Evolutionary conservation across 257 asterid genomes (phyloP), one percentile per base, ranked within the genome.

Genomic region (Lavandula angustifolia): DNA sequence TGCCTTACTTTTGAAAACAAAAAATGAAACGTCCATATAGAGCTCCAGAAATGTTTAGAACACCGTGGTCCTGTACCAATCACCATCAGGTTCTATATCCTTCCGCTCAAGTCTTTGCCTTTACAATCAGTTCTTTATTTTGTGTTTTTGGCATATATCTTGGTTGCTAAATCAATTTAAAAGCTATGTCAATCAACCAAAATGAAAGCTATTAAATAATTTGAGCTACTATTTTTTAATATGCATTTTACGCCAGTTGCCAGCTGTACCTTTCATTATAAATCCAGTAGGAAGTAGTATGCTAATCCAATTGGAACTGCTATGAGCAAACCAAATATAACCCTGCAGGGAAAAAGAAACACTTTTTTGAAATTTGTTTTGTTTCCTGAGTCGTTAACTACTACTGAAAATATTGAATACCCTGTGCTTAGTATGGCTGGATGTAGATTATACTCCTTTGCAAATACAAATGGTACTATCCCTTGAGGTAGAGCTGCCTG

Each of bases 401-500:
- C 32, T 55, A 14, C 38, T 62, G 71, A 58, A 67, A 33, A 55
- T 29, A 65, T 53, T 18, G 52, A 44, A 60, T 91, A 91, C 98
- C 91, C 95, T 48, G 98, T 88, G 85, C 98, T 88, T 62, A 91
- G 73, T 66, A 91, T 80, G 71, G 84, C 87, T 49, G 95, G 95
- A 79, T 91, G 89, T 54, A 79, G 17, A 63, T 88, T 78, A 64
- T 88, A 91, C 82, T 91, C 98, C 85, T 79, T 84, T 17, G 98
- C 92, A 77, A 88, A 91, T 50, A 91, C 96, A 77, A 91, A 91
- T 6, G 98, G 98, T 76, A 88, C 96, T 34, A 88, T 86, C 62
- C 98, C 98, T 74, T 88, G 98, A 34, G 98, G 98, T 58, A 91
- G 92, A 69, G 98, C 96, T 66, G 98, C 96, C 96, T 91, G 91